Conservation (phyloP, 352 stramenopile genomes). For the Thraustotheca clavata region DNA sequence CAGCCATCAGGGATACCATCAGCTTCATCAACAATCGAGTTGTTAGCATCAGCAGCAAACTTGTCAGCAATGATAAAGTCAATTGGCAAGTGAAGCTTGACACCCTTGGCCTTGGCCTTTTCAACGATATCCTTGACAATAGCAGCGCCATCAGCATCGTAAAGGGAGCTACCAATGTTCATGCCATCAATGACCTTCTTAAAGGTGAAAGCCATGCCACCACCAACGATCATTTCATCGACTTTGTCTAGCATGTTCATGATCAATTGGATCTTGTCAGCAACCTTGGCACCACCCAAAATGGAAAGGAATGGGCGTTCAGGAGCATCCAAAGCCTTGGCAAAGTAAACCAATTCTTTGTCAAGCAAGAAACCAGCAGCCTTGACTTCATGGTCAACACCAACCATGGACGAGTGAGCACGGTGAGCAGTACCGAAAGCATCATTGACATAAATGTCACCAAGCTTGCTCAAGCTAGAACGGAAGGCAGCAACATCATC, state of each 20-base stretch:
- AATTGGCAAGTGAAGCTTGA: slow-evolving; percentile 95
- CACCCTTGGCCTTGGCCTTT: slow-evolving; percentile 96
- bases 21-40: slow-evolving; percentile 83
- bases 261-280: slow-evolving; percentile 99
- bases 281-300: slow-evolving; percentile 99
- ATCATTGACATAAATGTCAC: slow-evolving; percentile 99
- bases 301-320: slow-evolving; percentile 97
- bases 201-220: slow-evolving; percentile 99
- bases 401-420: slow-evolving; percentile 97
- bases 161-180: slow-evolving; percentile 92
- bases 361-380: slow-evolving; percentile 96
- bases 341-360: slow-evolving; percentile 99
- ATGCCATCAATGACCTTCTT: slow-evolving; percentile 97
- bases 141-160: slow-evolving; percentile 82
- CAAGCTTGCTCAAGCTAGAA: slow-evolving; percentile 85
- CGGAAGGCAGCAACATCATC: slow-evolving; percentile 92
- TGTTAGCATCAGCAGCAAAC: slow-evolving; percentile 92
- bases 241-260: slow-evolving; percentile 99
- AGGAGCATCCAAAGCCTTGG: slow-evolving; percentile 96
- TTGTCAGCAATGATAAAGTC: slow-evolving; percentile 98
- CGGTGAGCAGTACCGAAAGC: slow-evolving; percentile 99
- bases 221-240: slow-evolving; percentile 98
- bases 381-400: slow-evolving; percentile 85
- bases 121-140: slow-evolving; percentile 91
- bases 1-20: slow-evolving; percentile 94